phyloP scores from a whole-genome alignment of 2,329 filamentous ascomycete species.

The Knoxdaviesia proteae region DNA sequence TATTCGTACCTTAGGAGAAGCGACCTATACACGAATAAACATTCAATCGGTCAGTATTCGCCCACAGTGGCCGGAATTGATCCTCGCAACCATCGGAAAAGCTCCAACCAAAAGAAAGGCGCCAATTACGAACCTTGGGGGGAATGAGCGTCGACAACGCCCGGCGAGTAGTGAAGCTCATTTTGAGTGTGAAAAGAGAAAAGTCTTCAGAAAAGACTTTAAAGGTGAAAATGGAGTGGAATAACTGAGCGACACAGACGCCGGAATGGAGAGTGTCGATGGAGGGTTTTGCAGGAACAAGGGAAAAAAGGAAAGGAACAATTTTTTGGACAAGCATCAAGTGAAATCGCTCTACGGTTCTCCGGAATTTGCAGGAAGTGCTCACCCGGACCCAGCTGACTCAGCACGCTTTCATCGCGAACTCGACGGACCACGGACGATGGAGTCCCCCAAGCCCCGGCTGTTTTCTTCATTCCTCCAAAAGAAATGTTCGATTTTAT shows the following conservation, averaged over 20 bases:
- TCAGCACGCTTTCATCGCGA: no score
- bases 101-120: neutral
- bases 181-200: slow-evolving; percentile 14
- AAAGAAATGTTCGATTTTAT: no score
- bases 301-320: neutral
- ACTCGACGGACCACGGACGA: no score
- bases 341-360: no score
- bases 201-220: neutral
- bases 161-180: slow-evolving; percentile 83
- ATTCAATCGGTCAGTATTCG: no score
- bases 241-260: neutral
- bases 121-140: slow-evolving; percentile 58
- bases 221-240: no score
- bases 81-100: slow-evolving; percentile 2
- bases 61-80: neutral
- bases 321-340: no score
- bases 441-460: no score
- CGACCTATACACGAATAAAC: slow-evolving; percentile 32
- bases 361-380: no score
- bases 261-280: neutral
- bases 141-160: slow-evolving; percentile 96
- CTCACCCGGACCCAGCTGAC: no score
- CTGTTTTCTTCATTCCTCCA: no score
- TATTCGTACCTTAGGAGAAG: slow-evolving; percentile 59
- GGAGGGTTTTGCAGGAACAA: neutral